phyloP scores from a whole-genome alignment of 805 yeast genomes.

The Sporopachydermia lactativora region DNA sequence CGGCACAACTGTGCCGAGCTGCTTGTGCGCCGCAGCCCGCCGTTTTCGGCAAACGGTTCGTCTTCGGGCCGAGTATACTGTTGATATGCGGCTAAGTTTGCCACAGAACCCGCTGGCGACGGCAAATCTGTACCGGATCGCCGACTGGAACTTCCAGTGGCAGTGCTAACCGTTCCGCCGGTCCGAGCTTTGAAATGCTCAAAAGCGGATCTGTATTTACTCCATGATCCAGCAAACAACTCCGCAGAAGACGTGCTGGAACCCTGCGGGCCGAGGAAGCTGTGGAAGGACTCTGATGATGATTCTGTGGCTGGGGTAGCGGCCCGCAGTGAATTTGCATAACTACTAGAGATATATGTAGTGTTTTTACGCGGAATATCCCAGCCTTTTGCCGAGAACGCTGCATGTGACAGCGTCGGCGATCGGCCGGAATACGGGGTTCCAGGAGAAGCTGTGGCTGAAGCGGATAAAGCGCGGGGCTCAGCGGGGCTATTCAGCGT shows the following conservation, averaged over 20 bases:
- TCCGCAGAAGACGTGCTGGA: background rate
- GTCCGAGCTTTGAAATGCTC: background rate
- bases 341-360: background rate
- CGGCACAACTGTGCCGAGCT: background rate
- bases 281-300: background rate
- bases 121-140: background rate
- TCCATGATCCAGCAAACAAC: background rate
- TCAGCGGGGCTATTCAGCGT: background rate
- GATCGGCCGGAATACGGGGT: background rate
- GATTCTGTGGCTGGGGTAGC: background rate
- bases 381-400: background rate
- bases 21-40: background rate
- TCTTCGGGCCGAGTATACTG: background rate
- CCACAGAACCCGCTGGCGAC: background rate
- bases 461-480: background rate
- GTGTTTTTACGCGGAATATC: background rate
- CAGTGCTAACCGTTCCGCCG: too few relatives aligned
- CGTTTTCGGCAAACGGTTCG: background rate
- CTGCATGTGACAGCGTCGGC: background rate
- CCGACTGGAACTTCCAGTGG: too few relatives aligned
- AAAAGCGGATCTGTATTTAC: background rate
- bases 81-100: background rate
- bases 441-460: background rate
- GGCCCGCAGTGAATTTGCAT: background rate
- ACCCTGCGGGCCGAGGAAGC: background rate